A percentile compares a stretch with the other conserved stretches of the same genome.
Conservation (phyloP, 2,329 filamentous ascomycete genomes). For the Beauveria sp. region DNA sequence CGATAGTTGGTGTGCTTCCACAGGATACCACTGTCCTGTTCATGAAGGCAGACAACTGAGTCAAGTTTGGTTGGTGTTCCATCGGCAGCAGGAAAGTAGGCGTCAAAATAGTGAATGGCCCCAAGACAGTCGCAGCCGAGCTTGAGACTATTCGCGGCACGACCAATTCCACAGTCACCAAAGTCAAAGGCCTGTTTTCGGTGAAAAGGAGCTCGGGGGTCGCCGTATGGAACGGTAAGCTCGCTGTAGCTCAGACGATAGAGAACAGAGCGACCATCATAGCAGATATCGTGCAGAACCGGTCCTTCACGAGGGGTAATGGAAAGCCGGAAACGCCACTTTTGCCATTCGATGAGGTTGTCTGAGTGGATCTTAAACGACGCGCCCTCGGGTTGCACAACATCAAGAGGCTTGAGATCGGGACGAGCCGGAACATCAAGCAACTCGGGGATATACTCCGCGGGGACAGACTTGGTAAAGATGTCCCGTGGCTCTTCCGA, state of each 20-base stretch:
- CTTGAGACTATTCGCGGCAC: slow-evolving; percentile 58
- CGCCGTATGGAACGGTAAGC: slow-evolving; percentile 63
- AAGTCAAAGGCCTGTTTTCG: slow-evolving; percentile 68
- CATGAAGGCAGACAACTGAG: slow-evolving; percentile 60
- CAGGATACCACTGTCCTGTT: slow-evolving; percentile 61
- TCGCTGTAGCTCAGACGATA: slow-evolving; percentile 62
- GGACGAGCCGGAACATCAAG: slow-evolving; percentile 37
- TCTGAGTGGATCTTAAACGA: slow-evolving; percentile 51
- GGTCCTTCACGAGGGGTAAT: slow-evolving; percentile 65
- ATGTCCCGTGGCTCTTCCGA: slow-evolving; percentile 34
- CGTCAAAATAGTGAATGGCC: slow-evolving; percentile 57
- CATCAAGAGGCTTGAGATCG: slow-evolving; percentile 61
- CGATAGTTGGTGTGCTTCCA: slow-evolving; percentile 68
- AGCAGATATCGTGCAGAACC: slow-evolving; percentile 62
- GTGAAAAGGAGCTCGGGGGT: slow-evolving; percentile 57
- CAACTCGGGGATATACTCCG: slow-evolving; percentile 45
- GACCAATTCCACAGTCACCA: slow-evolving; percentile 60
- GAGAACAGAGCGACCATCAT: slow-evolving; percentile 56
- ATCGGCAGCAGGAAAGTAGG: slow-evolving; percentile 41
- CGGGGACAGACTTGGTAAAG: slow-evolving; percentile 32
- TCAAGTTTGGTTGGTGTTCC: slow-evolving; percentile 45
- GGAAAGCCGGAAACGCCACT: slow-evolving; percentile 61
- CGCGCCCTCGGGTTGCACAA: slow-evolving; percentile 61
- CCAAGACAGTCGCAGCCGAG: slow-evolving; percentile 66
- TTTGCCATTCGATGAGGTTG: slow-evolving; percentile 51